Evolutionary conservation across 495 filamentous ascomycete species (phyloP).

Genomic region (Penicillium mononematosum): DNA sequence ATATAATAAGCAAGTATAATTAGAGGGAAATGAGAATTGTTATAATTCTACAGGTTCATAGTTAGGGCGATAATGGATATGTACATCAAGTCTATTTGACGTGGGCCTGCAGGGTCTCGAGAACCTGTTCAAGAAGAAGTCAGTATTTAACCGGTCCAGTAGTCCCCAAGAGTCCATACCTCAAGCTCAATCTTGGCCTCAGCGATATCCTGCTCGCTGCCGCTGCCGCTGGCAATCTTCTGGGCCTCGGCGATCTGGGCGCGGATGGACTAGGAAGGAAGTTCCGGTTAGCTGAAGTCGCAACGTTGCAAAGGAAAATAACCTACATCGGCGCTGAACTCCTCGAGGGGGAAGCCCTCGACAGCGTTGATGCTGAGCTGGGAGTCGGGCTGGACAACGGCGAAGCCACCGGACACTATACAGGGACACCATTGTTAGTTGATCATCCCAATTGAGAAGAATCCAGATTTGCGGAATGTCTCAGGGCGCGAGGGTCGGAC

Average conservation of each 20-base stretch:
- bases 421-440: constrained; percentile 25
- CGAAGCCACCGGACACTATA: constrained; percentile 93
- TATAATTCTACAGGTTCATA: constrained; percentile 49
- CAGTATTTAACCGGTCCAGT: constrained; percentile 12
- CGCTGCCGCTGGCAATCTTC: constrained; percentile 86
- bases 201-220: constrained; percentile 95
- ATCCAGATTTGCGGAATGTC: constrained; percentile 6
- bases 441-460: constrained; percentile 3
- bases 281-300: constrained; percentile 15
- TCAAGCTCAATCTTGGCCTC: constrained; percentile 99
- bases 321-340: constrained; percentile 83
- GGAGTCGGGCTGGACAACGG: constrained; percentile 93
- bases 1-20: constrained; percentile 12
- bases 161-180: constrained; percentile 51
- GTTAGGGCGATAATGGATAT: constrained; percentile 40
- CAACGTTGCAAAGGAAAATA: constrained; percentile 5
- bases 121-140: constrained; percentile 48
- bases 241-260: constrained; percentile 82
- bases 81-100: constrained; percentile 64
- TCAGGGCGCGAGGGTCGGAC: constrained; percentile 40
- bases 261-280: constrained; percentile 34
- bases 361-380: constrained; percentile 96
- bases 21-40: constrained; percentile 33
- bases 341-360: constrained; percentile 89
- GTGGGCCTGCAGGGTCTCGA: constrained; percentile 71